Evolutionary conservation across 2,329 filamentous ascomycete genomes (phyloP).

Genomic region (Scleromitrula shiraiana): DNA sequence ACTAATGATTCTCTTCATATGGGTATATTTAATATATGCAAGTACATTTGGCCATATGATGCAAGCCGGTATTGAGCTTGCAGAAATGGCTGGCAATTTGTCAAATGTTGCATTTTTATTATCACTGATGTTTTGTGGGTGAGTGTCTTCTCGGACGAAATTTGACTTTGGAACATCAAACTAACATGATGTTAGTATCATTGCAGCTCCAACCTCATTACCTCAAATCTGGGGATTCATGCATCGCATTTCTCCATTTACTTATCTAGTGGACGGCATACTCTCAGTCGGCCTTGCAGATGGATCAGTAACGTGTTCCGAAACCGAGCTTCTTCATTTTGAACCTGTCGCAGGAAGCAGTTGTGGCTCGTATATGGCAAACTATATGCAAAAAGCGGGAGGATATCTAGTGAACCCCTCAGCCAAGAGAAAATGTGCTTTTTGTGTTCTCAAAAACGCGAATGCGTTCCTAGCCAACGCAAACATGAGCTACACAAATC

Average conservation of each 20-base stretch:
- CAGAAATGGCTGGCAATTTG: constrained; percentile 68
- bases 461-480: constrained; percentile 52
- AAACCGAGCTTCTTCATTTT: constrained; percentile 40
- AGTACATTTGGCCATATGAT: constrained; percentile 74
- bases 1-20: constrained; percentile 71
- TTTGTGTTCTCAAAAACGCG: constrained; percentile 51
- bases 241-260: constrained; percentile 76
- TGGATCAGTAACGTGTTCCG: constrained; percentile 55
- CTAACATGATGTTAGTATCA: constrained; percentile 43
- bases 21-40: constrained; percentile 70
- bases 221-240: constrained; percentile 78
- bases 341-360: constrained; percentile 39
- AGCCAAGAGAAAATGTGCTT: constrained; percentile 45
- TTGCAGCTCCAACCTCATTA: constrained; percentile 53
- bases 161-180: neutral
- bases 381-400: constrained; percentile 39
- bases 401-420: constrained; percentile 49
- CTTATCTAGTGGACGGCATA: constrained; percentile 70
- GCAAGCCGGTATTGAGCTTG: constrained; percentile 66
- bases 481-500: constrained; percentile 54
- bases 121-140: constrained; percentile 59
- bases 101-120: constrained; percentile 69
- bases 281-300: constrained; percentile 63
- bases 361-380: constrained; percentile 49
- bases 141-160: neutral